Evolutionary conservation across 768 basidiomycete species (phyloP).

Genomic region (Trametes cubensis): DNA sequence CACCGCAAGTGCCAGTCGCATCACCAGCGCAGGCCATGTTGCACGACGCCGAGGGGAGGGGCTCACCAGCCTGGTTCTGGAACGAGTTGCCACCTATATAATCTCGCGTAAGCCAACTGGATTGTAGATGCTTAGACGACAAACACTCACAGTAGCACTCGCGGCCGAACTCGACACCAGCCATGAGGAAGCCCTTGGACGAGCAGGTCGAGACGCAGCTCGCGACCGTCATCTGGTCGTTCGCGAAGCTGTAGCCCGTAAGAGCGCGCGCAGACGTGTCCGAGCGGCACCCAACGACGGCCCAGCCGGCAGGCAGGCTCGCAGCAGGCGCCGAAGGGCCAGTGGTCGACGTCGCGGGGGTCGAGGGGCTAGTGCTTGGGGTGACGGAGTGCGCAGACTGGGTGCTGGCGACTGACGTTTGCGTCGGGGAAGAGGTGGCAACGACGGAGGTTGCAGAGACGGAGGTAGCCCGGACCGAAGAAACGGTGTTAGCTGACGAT

Average conservation of each 20-base stretch:
- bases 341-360: slow-evolving; percentile 3
- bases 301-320: slow-evolving; percentile 22
- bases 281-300: slow-evolving; percentile 23
- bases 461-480: slow-evolving; percentile 7
- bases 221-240: slow-evolving; percentile 32
- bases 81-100: slow-evolving; percentile 26
- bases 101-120: neutral
- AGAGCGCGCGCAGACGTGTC: slow-evolving; percentile 30
- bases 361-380: neutral
- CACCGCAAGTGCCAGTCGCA: slow-evolving; percentile 20
- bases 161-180: slow-evolving; percentile 37
- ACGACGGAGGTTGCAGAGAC: slow-evolving; percentile 5
- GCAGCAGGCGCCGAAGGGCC: neutral
- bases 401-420: slow-evolving; percentile 4
- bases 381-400: slow-evolving; percentile 14
- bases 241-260: slow-evolving; percentile 26
- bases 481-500: slow-evolving; percentile 12
- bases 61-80: slow-evolving; percentile 22
- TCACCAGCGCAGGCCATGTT: slow-evolving; percentile 26
- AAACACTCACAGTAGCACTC: slow-evolving; percentile 38
- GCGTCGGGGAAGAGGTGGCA: neutral
- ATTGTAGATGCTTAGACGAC: neutral
- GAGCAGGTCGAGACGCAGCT: slow-evolving; percentile 36
- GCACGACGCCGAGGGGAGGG: slow-evolving; percentile 20
- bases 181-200: slow-evolving; percentile 33